Base-by-base conservation (phyloP, 306 rosid genomes). In the Lathyrus sativus region DNA sequence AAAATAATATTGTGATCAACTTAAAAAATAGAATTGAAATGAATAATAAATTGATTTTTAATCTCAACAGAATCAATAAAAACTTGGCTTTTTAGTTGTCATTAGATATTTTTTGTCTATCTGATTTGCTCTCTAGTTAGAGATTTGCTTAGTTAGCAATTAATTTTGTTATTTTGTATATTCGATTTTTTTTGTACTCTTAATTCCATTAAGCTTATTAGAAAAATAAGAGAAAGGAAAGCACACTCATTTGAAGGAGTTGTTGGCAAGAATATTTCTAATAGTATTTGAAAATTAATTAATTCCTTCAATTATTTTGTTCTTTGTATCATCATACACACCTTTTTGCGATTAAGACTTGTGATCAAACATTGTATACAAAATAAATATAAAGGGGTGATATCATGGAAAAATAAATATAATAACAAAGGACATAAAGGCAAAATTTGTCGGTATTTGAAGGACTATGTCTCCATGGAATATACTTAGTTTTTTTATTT, bases 321-420 rank as follows among this genome's bases (percentile, higher is more conserved):
- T 39, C 22, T n/a, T 26, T 17, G 45, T 11, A 50, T n/a, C 55
- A 56, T 39, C 54, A 44, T 4, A 37, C 10, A 59, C 45, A 75
- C 50, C 29, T 80, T 75, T 76, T 60, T 45, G 42, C 62, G 84
- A 62, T 67, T 38, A 67, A 54, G 78, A 63, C 73, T 45, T 45
- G 1, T 29, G 44, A 74, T 48, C 13, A 70, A 70, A 57, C 5
- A 11, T 14, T 41, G 39, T 35, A 35, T 53, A 24, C 14, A 61
- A 59, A 73, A 50, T 39, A 59, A n/a, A n/a, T n/a, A n/a, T n/a
- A 59, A 72, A 46, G 77, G 67, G 29, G 1, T 65, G 11, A 56
- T 28, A 28, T 46, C 68, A 71, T 35, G 65, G 22, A 72, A 72
- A 66, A 48, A 6, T 24, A 43, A 67, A 53, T 62, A 56, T 12